These are phyloP conservation scores for Penicillium canariense DNA, from an alignment of 495 filamentous ascomycete species.

Conservation along the genomic window DNA sequence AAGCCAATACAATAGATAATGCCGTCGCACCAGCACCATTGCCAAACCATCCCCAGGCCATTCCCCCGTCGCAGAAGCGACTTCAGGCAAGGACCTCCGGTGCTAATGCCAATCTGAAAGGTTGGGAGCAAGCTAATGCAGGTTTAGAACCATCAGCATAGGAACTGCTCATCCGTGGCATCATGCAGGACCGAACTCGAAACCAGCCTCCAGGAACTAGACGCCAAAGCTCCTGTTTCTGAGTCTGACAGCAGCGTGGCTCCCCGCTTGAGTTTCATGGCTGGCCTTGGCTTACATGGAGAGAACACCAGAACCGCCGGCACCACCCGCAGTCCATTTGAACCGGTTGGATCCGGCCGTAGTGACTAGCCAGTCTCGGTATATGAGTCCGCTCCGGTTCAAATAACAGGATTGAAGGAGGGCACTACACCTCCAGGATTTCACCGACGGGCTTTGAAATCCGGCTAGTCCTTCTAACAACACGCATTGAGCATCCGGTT, in stretches of 20 bases:
- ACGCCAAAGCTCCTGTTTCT: constrained; percentile 1
- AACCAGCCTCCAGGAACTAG: neutral
- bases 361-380: neutral
- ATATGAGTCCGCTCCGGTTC: neutral
- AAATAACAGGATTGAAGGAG: neutral
- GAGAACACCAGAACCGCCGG: neutral
- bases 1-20: constrained; percentile 5
- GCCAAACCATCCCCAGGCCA: constrained; percentile 6
- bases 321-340: neutral
- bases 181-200: no score
- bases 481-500: neutral
- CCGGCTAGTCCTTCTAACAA: neutral
- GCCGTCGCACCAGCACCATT: neutral
- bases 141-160: no score
- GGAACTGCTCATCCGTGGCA: no score
- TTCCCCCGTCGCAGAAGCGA: neutral
- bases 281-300: neutral
- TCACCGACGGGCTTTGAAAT: neutral
- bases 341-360: neutral
- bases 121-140: neutral
- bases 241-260: constrained; percentile 3
- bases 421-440: neutral
- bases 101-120: neutral
- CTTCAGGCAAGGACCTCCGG: constrained; percentile 13
- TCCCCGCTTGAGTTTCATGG: neutral